These are phyloP conservation scores for Penicillium steckii DNA, from an alignment of 495 filamentous ascomycete genomes.

Conservation along the genomic window DNA sequence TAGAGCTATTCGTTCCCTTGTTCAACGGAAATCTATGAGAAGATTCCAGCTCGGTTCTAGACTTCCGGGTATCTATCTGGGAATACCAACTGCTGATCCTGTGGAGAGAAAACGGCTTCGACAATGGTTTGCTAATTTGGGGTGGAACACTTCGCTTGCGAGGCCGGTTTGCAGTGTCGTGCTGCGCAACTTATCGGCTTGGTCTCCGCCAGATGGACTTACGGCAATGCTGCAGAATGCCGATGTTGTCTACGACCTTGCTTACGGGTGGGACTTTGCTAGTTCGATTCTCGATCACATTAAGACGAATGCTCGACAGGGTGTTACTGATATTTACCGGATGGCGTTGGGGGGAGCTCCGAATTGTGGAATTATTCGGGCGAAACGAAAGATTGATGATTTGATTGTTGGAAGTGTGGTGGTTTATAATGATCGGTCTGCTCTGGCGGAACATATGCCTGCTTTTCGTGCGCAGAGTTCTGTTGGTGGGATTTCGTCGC, in stretches of 20 bases:
- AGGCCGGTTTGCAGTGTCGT: constrained; percentile 65
- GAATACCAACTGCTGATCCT: constrained; percentile 64
- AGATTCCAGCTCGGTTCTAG: constrained; percentile 76
- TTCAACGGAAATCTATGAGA: constrained; percentile 67
- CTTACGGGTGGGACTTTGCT: constrained; percentile 77
- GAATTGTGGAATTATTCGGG: constrained; percentile 78
- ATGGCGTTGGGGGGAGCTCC: constrained; percentile 70
- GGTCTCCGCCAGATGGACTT: constrained; percentile 73
- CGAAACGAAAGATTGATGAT: constrained; percentile 66
- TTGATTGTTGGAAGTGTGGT: constrained; percentile 79
- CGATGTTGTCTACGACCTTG: constrained; percentile 61
- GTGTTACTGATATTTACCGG: constrained; percentile 79
- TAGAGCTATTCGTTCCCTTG: constrained; percentile 68
- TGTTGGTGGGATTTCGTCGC: constrained; percentile 75
- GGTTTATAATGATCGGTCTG: constrained; percentile 68
- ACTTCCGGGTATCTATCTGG: constrained; percentile 75
- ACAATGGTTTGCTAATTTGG: constrained; percentile 65
- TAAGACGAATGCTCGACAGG: constrained; percentile 70
- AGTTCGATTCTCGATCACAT: constrained; percentile 74
- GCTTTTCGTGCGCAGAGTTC: constrained; percentile 50
- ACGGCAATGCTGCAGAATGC: constrained; percentile 67
- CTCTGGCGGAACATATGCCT: constrained; percentile 68
- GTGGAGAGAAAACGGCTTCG: constrained; percentile 60
- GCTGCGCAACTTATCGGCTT: constrained; percentile 63
- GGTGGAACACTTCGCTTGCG: constrained; percentile 65